Conservation (phyloP, 352 stramenopile species). For the Globisporangium cylindrosporum region DNA sequence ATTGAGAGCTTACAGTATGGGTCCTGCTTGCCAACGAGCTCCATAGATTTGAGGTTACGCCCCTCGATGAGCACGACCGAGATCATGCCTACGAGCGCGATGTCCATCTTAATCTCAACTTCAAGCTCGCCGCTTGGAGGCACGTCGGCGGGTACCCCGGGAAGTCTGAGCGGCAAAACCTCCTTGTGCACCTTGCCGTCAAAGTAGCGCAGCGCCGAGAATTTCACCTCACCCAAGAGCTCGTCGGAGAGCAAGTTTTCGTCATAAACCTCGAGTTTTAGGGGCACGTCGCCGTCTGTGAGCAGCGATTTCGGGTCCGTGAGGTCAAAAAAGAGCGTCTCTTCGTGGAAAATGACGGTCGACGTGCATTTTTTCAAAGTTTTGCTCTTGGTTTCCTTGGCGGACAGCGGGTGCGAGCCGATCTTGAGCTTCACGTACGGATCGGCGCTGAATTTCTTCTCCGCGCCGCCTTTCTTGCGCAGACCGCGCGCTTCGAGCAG, state of each 20-base stretch:
- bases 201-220: constrained; percentile 82
- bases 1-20: constrained; percentile 88
- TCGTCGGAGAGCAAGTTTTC: constrained; percentile 88
- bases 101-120: constrained; percentile 68
- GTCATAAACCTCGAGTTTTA: constrained; percentile 83
- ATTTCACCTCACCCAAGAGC: constrained; percentile 59
- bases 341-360: constrained; percentile 85
- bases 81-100: constrained; percentile 82
- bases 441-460: constrained; percentile 77
- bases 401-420: constrained; percentile 65
- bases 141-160: constrained; percentile 18
- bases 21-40: constrained; percentile 88
- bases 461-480: constrained; percentile 48
- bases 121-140: constrained; percentile 49
- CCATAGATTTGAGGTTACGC: constrained; percentile 88
- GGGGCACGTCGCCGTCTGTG: constrained; percentile 61
- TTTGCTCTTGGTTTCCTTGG: constrained; percentile 73
- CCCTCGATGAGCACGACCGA: constrained; percentile 86
- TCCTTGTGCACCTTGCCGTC: constrained; percentile 61
- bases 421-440: constrained; percentile 81
- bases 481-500: constrained; percentile 65
- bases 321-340: constrained; percentile 80
- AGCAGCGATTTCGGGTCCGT: constrained; percentile 71
- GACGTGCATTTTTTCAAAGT: constrained; percentile 80
- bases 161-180: constrained; percentile 53